Evolutionary conservation across 305 asterid genomes (phyloP).

Genomic region (Solanum hybrid): DNA sequence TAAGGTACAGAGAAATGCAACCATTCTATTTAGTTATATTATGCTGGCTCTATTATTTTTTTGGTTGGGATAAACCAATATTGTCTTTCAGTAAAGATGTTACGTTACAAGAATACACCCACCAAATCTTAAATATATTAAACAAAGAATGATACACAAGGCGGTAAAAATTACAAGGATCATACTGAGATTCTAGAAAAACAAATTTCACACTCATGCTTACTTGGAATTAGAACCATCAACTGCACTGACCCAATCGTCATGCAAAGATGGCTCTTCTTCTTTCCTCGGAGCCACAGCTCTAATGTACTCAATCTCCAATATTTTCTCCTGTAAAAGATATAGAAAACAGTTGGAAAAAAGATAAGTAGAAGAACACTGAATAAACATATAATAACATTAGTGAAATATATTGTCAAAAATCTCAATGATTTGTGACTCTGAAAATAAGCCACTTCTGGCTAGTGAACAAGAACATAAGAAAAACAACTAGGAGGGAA

Average conservation of each 20-base stretch:
- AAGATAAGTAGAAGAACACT: not conserved
- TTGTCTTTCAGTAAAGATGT: not conserved
- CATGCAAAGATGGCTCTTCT: constrained; percentile 74
- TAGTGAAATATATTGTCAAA: not conserved
- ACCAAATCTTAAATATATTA: not conserved
- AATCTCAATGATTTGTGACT: not conserved
- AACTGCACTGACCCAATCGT: constrained; percentile 94
- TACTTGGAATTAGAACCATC: constrained; percentile 79
- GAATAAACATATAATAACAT: not conserved
- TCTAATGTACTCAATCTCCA: constrained; percentile 84
- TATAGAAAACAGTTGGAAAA: constrained; percentile 4
- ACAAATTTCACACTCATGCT: constrained; percentile 5
- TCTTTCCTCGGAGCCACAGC: constrained; percentile 76
- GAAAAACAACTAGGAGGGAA: not conserved
- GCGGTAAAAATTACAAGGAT: not conserved
- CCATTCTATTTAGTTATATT: not conserved
- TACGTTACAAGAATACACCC: not conserved
- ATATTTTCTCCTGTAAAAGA: constrained; percentile 60
- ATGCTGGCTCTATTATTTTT: not conserved
- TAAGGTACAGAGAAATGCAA: not conserved
- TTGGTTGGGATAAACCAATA: not conserved
- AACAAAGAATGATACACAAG: not conserved
- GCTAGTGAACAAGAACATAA: not conserved
- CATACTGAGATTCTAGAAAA: not conserved
- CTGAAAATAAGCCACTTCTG: not conserved